Percentiles rank a stretch among this genome's conserved stretches.
phyloP scores from a whole-genome alignment of 805 yeast genomes.

The Nakazawaea siamensis region DNA sequence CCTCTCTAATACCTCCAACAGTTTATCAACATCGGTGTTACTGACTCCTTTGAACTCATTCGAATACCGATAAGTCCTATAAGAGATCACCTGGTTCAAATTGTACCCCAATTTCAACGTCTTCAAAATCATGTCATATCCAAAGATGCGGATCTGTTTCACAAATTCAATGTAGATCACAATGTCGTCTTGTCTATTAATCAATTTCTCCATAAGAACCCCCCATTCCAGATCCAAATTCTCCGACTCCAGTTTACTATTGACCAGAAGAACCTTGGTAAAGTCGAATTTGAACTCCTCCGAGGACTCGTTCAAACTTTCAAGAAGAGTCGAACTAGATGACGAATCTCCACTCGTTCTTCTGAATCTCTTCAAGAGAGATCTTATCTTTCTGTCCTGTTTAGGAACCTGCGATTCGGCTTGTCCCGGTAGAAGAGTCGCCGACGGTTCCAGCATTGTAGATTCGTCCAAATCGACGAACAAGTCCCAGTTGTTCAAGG shows the following conservation, averaged over 20 bases:
- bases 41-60: conserved; percentile 1
- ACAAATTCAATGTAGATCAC: conserved; percentile 2
- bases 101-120: conserved; percentile 4
- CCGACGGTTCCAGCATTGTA: not conserved
- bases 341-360: not conserved
- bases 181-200: conserved; percentile 9
- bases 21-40: not conserved
- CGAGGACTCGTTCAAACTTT: not conserved
- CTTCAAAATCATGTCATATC: conserved; percentile 1
- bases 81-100: conserved; percentile 6
- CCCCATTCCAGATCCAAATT: not conserved
- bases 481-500: conserved; percentile 47
- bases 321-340: not conserved
- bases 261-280: not conserved
- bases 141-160: conserved; percentile 3
- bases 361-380: not conserved
- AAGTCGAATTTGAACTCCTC: conserved; percentile 5
- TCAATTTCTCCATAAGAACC: conserved; percentile 2
- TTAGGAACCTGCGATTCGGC: not conserved
- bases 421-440: not conserved
- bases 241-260: not conserved
- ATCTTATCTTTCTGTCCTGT: not conserved
- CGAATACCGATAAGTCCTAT: conserved; percentile 5
- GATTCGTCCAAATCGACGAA: conserved; percentile 47
- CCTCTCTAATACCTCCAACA: not conserved